Conservation (phyloP, 1,284 basidiomycete species). For the Sparassis latifolia region DNA sequence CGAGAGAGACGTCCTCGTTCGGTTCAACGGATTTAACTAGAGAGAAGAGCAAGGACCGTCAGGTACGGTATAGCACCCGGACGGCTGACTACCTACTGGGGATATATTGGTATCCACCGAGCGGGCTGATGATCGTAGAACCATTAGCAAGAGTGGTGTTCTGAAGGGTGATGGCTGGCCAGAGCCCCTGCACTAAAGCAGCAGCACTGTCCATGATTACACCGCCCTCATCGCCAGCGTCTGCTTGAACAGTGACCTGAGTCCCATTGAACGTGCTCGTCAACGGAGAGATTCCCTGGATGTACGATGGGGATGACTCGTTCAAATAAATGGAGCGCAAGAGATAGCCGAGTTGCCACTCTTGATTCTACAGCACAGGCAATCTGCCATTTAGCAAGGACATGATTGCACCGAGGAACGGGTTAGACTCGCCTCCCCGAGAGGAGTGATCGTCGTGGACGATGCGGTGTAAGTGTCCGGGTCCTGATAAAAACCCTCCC, state of each 20-base stretch:
- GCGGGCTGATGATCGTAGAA: constrained; percentile 36
- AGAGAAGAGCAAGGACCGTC: not conserved
- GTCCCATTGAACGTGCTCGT: constrained; percentile 28
- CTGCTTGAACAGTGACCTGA: constrained; percentile 36
- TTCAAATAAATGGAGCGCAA: constrained; percentile 37
- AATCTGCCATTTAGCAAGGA: not conserved
- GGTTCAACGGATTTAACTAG: constrained; percentile 41
- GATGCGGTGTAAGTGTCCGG: constrained; percentile 36
- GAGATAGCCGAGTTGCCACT: constrained; percentile 37
- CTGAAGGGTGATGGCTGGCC: constrained; percentile 30
- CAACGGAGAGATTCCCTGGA: constrained; percentile 24
- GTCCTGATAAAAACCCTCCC: constrained; percentile 37
- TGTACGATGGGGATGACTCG: constrained; percentile 25
- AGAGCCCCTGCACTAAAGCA: constrained; percentile 43
- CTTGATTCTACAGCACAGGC: constrained; percentile 26
- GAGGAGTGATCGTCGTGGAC: constrained; percentile 41
- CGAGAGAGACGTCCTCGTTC: constrained; percentile 33
- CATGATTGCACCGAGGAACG: not conserved
- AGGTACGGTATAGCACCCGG: not conserved
- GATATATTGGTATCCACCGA: constrained; percentile 55
- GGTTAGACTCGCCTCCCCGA: constrained; percentile 33
- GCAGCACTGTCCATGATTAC: constrained; percentile 44
- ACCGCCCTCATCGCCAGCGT: constrained; percentile 43
- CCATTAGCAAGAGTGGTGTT: constrained; percentile 42
- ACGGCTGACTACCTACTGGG: constrained; percentile 39